phyloP scores from a whole-genome alignment of 768 basidiomycete genomes.

The Podaxis mareebaensis region DNA sequence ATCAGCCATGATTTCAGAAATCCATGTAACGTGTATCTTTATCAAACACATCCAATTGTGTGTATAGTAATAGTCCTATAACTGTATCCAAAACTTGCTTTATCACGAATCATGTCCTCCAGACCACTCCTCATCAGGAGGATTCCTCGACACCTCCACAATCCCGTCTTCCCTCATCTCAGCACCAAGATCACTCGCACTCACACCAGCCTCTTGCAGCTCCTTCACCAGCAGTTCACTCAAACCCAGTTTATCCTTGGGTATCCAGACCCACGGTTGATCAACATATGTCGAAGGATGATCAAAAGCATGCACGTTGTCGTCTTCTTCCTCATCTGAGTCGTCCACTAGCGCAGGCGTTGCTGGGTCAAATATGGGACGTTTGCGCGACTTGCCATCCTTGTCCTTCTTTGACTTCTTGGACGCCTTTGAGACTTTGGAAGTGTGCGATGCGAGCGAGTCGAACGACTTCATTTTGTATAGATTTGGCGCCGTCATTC shows the following conservation, averaged over 20 bases:
- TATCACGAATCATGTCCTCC: slow-evolving; percentile 37
- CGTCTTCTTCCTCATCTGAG: slow-evolving; percentile 32
- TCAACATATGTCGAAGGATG: slow-evolving; percentile 48
- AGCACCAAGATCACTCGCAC: slow-evolving; percentile 46
- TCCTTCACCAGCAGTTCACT: slow-evolving; percentile 39
- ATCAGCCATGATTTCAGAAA: slow-evolving; percentile 18
- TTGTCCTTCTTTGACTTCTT: slow-evolving; percentile 20
- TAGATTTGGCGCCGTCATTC: slow-evolving; percentile 10
- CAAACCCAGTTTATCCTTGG: slow-evolving; percentile 42
- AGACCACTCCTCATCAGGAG: slow-evolving; percentile 45
- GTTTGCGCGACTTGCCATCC: slow-evolving; percentile 13
- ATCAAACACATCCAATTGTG: not conserved
- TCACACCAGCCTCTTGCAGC: slow-evolving; percentile 37
- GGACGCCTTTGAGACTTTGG: slow-evolving; percentile 18
- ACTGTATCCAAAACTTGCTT: not conserved
- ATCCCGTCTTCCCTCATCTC: slow-evolving; percentile 43
- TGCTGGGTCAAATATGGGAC: slow-evolving; percentile 29
- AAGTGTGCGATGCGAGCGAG: not conserved
- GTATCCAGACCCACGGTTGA: slow-evolving; percentile 50
- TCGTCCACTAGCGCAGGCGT: slow-evolving; percentile 30
- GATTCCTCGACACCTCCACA: slow-evolving; percentile 45
- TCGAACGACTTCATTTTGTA: slow-evolving; percentile 13
- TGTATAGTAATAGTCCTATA: not conserved
- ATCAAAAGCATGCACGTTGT: slow-evolving; percentile 46
- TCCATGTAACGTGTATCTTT: not conserved